phyloP scores from a whole-genome alignment of 2,329 filamentous ascomycete genomes.

The Didymella pomorum region DNA sequence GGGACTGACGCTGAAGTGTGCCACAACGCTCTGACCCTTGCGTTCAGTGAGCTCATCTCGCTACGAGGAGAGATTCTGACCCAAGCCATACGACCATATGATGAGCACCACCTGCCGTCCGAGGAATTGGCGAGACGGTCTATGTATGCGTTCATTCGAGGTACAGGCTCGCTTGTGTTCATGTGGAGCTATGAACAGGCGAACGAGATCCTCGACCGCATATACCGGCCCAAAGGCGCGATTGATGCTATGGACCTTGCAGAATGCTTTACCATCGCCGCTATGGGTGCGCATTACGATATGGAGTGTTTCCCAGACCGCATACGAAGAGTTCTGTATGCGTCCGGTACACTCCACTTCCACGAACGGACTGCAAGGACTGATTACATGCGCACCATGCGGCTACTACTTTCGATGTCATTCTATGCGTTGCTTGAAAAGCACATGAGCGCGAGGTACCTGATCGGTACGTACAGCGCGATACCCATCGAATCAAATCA shows the following conservation, averaged over 20 bases:
- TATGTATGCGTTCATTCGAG: slow-evolving; percentile 46
- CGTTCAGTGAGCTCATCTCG: slow-evolving; percentile 46
- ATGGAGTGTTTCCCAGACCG: slow-evolving; percentile 46
- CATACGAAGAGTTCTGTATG: slow-evolving; percentile 43
- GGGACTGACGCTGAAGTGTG: slow-evolving; percentile 41
- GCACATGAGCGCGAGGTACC: slow-evolving; percentile 50
- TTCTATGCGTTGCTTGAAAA: slow-evolving; percentile 50
- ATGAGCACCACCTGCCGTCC: slow-evolving; percentile 39
- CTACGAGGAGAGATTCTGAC: slow-evolving; percentile 44
- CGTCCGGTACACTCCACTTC: slow-evolving; percentile 46
- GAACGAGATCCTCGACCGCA: slow-evolving; percentile 45
- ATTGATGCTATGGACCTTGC: slow-evolving; percentile 46
- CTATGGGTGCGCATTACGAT: slow-evolving; percentile 51
- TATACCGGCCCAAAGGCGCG: slow-evolving; percentile 40
- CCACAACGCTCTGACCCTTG: slow-evolving; percentile 47
- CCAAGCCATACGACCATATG: slow-evolving; percentile 35
- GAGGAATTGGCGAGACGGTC: slow-evolving; percentile 41
- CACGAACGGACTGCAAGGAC: slow-evolving; percentile 41
- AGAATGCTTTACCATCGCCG: slow-evolving; percentile 48
- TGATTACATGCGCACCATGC: slow-evolving; percentile 48
- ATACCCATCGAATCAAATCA: background rate
- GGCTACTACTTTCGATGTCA: slow-evolving; percentile 46
- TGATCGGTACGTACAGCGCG: slow-evolving; percentile 40
- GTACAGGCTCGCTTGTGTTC: slow-evolving; percentile 48
- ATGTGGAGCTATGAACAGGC: slow-evolving; percentile 46